Evolutionary conservation across 306 rosid species (phyloP).

Genomic region (Vicia faba): DNA sequence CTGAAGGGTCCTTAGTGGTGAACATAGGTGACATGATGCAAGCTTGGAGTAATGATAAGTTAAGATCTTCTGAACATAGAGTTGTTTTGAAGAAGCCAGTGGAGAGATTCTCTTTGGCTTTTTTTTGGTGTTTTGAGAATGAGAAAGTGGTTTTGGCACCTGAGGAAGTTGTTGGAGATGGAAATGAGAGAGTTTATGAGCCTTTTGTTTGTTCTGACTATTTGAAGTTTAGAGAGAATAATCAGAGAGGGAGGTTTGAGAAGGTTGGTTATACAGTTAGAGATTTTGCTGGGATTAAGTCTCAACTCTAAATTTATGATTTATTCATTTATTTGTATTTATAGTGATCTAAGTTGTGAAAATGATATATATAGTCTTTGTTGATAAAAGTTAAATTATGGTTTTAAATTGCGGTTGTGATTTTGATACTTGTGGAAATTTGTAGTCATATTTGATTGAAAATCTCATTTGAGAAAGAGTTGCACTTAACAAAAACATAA

Average conservation of each 20-base stretch:
- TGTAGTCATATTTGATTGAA: too few relatives aligned
- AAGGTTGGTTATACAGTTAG: constrained; percentile 87
- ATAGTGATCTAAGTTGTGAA: constrained; percentile 32
- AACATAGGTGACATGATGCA: constrained; percentile 91
- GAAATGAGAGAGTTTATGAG: constrained; percentile 49
- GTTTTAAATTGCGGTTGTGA: neutral
- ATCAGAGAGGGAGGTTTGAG: constrained; percentile 83
- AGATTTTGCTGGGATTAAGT: constrained; percentile 72
- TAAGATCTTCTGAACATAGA: constrained; percentile 88
- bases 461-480: too few relatives aligned
- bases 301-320: constrained; percentile 7
- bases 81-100: constrained; percentile 64
- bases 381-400: too few relatives aligned
- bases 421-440: too few relatives aligned
- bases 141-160: constrained; percentile 71
- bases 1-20: constrained; percentile 76
- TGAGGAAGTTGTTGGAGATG: constrained; percentile 73
- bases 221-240: constrained; percentile 79
- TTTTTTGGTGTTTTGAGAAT: constrained; percentile 92
- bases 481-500: neutral
- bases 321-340: neutral
- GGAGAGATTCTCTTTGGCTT: constrained; percentile 78
- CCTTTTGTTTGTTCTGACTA: constrained; percentile 75
- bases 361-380: constrained; percentile 12
- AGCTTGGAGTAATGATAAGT: constrained; percentile 88